Evolutionary conservation across 73 alveolate species (phyloP).

Genomic region (Paramecium tetraurelia): DNA sequence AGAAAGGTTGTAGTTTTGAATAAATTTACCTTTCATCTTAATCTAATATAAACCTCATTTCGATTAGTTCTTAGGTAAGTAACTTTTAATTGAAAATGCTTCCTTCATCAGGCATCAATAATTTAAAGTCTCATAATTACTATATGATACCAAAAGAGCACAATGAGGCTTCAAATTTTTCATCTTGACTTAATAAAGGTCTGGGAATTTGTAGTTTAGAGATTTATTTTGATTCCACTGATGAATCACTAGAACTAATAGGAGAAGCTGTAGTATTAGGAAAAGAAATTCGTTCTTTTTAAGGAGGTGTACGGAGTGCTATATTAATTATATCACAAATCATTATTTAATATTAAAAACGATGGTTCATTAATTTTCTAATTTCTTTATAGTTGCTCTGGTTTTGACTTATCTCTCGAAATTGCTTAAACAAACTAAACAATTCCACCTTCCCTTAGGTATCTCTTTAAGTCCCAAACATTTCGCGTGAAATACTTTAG

Average conservation of each 20-base stretch:
- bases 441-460: constrained; percentile 48
- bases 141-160: background rate
- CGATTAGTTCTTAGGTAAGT: background rate
- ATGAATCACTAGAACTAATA: background rate
- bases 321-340: background rate
- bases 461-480: constrained; percentile 35
- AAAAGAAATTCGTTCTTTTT: background rate
- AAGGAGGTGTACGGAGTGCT: background rate
- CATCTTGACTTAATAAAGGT: background rate
- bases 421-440: background rate
- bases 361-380: constrained; percentile 26
- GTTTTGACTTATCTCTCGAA: constrained; percentile 32
- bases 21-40: background rate
- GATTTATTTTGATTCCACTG: background rate
- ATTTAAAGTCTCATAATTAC: background rate
- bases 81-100: background rate
- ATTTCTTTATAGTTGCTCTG: constrained; percentile 1
- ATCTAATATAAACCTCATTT: background rate
- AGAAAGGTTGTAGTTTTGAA: background rate
- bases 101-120: background rate
- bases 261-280: background rate
- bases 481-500: constrained; percentile 48
- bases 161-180: constrained; percentile 23
- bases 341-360: background rate
- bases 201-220: background rate